Conservation (phyloP, 352 stramenopile species). For the Pythium phragmitis region DNA sequence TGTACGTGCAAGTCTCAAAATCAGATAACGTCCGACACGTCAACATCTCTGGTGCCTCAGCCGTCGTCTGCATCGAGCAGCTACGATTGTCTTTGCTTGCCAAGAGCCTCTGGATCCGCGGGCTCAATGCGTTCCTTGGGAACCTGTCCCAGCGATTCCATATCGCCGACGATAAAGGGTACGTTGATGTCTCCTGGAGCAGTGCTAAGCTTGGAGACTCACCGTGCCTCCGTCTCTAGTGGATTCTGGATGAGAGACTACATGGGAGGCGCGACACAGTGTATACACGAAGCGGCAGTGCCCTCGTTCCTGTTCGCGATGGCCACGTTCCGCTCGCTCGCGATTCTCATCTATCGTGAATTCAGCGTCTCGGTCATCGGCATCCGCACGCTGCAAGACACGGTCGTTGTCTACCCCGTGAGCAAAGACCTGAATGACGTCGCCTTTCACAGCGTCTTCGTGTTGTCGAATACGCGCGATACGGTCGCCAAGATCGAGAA, state of each 20-base stretch:
- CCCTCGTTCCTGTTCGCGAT: conserved; percentile 54
- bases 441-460: conserved; percentile 61
- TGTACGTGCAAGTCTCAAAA: conserved; percentile 82
- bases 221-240: conserved; percentile 14
- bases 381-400: conserved; percentile 53
- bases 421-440: conserved; percentile 44
- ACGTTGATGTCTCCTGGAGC: conserved; percentile 4
- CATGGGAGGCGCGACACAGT: conserved; percentile 49
- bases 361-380: conserved; percentile 56
- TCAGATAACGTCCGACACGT: conserved; percentile 71
- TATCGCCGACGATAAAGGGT: conserved; percentile 44
- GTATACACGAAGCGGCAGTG: conserved; percentile 56
- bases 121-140: conserved; percentile 69
- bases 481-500: conserved; percentile 58
- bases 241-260: conserved; percentile 69
- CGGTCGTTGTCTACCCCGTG: conserved; percentile 48
- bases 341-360: conserved; percentile 64
- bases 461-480: conserved; percentile 50
- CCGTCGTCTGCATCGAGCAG: conserved; percentile 77
- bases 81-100: conserved; percentile 70
- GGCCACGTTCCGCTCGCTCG: conserved; percentile 46
- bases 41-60: conserved; percentile 64
- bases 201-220: not conserved
- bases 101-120: conserved; percentile 71
- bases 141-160: conserved; percentile 70